Conservation (phyloP, 2,329 filamentous ascomycete species). For the Dactylellina haptotyla region DNA sequence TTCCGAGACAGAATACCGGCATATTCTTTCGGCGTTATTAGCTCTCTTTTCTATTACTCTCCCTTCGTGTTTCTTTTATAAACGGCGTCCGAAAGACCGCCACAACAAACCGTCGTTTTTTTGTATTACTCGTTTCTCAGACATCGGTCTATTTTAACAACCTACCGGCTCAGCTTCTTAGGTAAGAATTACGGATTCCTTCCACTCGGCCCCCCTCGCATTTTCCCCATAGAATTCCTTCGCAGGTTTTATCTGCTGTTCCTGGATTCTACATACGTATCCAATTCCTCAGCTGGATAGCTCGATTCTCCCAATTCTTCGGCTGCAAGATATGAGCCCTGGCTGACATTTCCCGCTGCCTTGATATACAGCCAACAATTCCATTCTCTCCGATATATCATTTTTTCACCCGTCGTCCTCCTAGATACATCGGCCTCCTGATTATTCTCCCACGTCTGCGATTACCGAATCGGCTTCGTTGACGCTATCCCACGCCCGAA, state of each 20-base stretch:
- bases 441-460: neutral
- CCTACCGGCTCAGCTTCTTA: constrained; percentile 18
- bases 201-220: neutral
- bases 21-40: constrained; percentile 14
- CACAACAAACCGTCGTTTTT: constrained; percentile 5
- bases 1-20: constrained; percentile 20
- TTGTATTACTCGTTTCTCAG: too few relatives aligned
- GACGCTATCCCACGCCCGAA: neutral
- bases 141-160: neutral
- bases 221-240: neutral
- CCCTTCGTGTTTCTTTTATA: neutral
- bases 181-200: constrained; percentile 23
- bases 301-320: too few relatives aligned
- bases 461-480: neutral
- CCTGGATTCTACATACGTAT: too few relatives aligned
- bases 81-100: constrained; percentile 31
- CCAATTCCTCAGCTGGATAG: too few relatives aligned
- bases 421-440: too few relatives aligned
- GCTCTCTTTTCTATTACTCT: constrained; percentile 6
- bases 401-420: too few relatives aligned
- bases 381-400: too few relatives aligned
- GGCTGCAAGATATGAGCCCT: neutral
- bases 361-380: too few relatives aligned
- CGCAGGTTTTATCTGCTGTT: too few relatives aligned
- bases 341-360: neutral